Percentiles rank a stretch among this genome's conserved stretches.
These are phyloP conservation scores for Zarea fungicola DNA, from an alignment of 2,329 filamentous ascomycete genomes.

Conservation along the genomic window DNA sequence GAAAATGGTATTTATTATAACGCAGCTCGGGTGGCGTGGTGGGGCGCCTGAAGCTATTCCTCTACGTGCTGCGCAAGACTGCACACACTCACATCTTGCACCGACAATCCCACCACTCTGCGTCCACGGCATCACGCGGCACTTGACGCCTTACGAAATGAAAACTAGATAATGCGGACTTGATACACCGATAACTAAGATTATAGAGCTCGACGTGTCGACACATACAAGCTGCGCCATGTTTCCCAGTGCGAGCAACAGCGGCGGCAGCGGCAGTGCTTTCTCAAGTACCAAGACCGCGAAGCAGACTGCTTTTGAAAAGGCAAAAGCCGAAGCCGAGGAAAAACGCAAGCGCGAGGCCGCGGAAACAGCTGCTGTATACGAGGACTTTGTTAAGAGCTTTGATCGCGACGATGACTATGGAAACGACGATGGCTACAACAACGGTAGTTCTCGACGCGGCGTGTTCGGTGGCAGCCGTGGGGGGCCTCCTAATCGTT, in stretches of 20 bases:
- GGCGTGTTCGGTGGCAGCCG: neutral
- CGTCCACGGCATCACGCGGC: too few relatives aligned
- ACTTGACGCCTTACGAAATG: too few relatives aligned
- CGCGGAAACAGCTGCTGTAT: slow-evolving; percentile 80
- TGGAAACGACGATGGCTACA: slow-evolving; percentile 24
- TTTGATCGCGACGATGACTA: slow-evolving; percentile 59
- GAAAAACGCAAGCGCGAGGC: slow-evolving; percentile 80
- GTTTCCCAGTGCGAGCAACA: slow-evolving; percentile 39
- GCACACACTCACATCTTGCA: too few relatives aligned
- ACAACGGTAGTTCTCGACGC: slow-evolving; percentile 6
- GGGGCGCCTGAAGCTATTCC: too few relatives aligned
- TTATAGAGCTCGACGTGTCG: neutral
- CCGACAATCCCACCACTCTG: too few relatives aligned
- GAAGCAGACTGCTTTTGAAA: slow-evolving; percentile 84
- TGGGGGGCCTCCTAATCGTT: slow-evolving; percentile 21
- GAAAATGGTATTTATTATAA: too few relatives aligned
- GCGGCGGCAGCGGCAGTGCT: slow-evolving; percentile 41
- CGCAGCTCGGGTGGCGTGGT: too few relatives aligned
- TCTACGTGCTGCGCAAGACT: too few relatives aligned
- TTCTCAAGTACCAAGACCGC: slow-evolving; percentile 74
- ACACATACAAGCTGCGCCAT: slow-evolving; percentile 25
- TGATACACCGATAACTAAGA: neutral
- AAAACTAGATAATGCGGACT: neutral
- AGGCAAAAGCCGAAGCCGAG: slow-evolving; percentile 82
- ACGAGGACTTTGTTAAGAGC: slow-evolving; percentile 81